phyloP scores from a whole-genome alignment of 75 land plant species.

The Azolla pinnata region DNA sequence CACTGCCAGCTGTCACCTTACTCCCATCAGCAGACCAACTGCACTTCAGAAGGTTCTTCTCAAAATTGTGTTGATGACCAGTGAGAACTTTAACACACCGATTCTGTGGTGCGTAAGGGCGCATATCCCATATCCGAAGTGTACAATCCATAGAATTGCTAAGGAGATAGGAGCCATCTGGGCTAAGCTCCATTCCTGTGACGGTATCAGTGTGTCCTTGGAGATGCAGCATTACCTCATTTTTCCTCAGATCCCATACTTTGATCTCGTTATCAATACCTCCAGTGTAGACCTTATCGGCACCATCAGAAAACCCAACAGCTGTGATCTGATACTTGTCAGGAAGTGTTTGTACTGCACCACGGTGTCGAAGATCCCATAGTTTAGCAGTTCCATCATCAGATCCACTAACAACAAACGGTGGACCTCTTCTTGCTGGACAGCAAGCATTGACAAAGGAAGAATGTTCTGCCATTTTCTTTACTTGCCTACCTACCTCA shows the following conservation, averaged over 20 bases:
- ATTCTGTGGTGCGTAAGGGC: conserved; percentile 96
- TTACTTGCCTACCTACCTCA: conserved; percentile 81
- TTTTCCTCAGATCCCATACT: conserved; percentile 86
- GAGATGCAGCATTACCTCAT: conserved; percentile 82
- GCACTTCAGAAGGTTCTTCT: conserved; percentile 88
- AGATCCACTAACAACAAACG: conserved; percentile 88
- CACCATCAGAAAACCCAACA: conserved; percentile 86
- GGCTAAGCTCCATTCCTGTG: conserved; percentile 90
- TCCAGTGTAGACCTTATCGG: conserved; percentile 87
- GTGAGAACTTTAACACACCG: conserved; percentile 84
- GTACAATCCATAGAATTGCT: conserved; percentile 93
- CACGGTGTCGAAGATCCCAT: conserved; percentile 94
- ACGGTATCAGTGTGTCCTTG: conserved; percentile 94
- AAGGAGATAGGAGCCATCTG: conserved; percentile 92
- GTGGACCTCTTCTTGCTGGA: conserved; percentile 79
- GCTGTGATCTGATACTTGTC: conserved; percentile 93
- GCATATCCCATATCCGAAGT: conserved; percentile 94
- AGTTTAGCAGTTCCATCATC: conserved; percentile 97
- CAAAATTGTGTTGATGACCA: conserved; percentile 95
- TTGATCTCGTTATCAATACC: conserved; percentile 94
- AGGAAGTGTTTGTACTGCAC: conserved; percentile 83
- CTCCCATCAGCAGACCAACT: conserved; percentile 95
- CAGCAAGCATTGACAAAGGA: conserved; percentile 89
- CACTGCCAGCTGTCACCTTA: conserved; percentile 85
- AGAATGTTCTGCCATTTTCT: conserved; percentile 92